Evolutionary conservation across 163 green algal genomes (phyloP).

Genomic region (Chloromonas sp.): DNA sequence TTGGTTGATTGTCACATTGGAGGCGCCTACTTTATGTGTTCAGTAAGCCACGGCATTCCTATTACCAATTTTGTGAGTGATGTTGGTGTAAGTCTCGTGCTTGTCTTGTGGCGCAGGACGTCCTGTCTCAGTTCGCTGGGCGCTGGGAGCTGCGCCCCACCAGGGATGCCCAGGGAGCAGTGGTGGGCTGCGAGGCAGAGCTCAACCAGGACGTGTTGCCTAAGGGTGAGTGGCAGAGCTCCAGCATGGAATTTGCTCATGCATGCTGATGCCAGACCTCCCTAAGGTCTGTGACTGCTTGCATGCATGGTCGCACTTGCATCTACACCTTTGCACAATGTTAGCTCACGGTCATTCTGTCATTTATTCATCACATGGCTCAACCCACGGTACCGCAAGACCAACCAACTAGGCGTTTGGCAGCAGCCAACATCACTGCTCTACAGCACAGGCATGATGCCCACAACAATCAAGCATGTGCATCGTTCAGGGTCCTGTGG

Average conservation of each 20-base stretch:
- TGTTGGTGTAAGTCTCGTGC: too few relatives aligned
- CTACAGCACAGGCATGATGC: not conserved
- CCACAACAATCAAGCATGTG: not conserved
- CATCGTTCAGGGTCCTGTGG: too few relatives aligned
- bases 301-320: not conserved
- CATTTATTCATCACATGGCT: not conserved
- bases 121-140: slow-evolving; percentile 42
- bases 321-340: not conserved
- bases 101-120: slow-evolving; percentile 21
- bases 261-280: not conserved
- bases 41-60: too few relatives aligned
- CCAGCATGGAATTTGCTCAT: not conserved
- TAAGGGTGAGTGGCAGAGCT: slow-evolving; percentile 19
- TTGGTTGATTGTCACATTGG: too few relatives aligned
- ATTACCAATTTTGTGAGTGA: too few relatives aligned
- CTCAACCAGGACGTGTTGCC: slow-evolving; percentile 43
- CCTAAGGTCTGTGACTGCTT: not conserved
- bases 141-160: slow-evolving; percentile 36
- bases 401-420: too few relatives aligned
- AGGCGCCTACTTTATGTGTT: too few relatives aligned
- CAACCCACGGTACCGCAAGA: too few relatives aligned
- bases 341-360: not conserved
- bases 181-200: slow-evolving; percentile 25
- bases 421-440: too few relatives aligned
- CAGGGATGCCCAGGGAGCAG: slow-evolving; percentile 4